These are phyloP conservation scores for Claviceps fusiformis DNA, from an alignment of 2,329 filamentous ascomycete genomes.

Conservation along the genomic window DNA sequence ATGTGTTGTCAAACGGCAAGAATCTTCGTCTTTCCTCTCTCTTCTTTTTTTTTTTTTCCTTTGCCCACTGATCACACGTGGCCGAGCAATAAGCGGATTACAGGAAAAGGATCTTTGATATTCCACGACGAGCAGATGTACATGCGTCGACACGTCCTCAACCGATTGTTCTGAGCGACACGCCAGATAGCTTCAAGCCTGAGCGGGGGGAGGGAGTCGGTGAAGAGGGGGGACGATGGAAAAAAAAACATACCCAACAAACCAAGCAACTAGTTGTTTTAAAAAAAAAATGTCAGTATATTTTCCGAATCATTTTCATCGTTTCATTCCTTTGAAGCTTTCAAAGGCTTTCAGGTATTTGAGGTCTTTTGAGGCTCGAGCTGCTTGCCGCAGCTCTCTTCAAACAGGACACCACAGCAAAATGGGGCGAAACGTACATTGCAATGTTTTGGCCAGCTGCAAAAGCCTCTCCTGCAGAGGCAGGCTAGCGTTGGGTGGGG, in stretches of 20 bases:
- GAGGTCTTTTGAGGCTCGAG: no score
- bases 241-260: conserved; percentile 52
- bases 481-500: conserved; percentile 55
- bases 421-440: conserved; percentile 53
- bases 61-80: neutral
- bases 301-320: neutral
- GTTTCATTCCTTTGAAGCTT: no score
- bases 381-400: neutral
- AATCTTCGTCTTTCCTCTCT: no score
- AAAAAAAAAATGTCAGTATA: conserved; percentile 21
- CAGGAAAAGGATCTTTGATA: neutral
- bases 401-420: neutral
- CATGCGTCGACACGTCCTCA: neutral
- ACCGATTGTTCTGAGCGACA: neutral
- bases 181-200: neutral
- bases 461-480: conserved; percentile 64
- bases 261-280: conserved; percentile 60
- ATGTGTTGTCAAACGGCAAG: neutral
- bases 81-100: neutral
- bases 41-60: no score
- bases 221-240: conserved; percentile 9
- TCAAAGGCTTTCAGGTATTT: no score
- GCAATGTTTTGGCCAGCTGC: conserved; percentile 73
- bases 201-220: conserved; percentile 1
- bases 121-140: neutral